Evolutionary conservation across 257 asterid species (phyloP).

Genomic region (Catharanthus roseus): DNA sequence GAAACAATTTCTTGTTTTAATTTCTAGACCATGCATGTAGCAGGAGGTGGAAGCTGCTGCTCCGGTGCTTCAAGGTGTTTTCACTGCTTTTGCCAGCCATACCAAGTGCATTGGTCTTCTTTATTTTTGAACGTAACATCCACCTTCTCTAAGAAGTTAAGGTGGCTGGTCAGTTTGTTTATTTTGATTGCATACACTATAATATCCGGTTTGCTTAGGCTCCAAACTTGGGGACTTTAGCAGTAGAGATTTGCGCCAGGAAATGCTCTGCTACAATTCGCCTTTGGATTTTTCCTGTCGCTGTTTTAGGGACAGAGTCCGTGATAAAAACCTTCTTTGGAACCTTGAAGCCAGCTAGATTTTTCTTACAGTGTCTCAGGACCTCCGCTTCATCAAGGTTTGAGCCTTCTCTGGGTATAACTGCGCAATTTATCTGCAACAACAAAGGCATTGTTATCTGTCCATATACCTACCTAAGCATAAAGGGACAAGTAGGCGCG

Average conservation of each 20-base stretch:
- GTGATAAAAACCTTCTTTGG: constrained; percentile 92
- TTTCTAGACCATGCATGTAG: no score
- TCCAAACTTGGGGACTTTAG: constrained; percentile 80
- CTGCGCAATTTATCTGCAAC: constrained; percentile 88
- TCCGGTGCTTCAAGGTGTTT: no score
- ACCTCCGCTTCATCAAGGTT: constrained; percentile 69
- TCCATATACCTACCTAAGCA: background rate
- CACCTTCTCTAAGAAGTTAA: no score
- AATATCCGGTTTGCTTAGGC: no score
- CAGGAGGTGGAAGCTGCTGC: no score
- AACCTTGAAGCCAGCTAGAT: constrained; percentile 87
- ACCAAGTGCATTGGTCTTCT: no score
- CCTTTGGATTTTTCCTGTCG: constrained; percentile 87
- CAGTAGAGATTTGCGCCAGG: constrained; percentile 79
- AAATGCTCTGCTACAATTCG: constrained; percentile 86
- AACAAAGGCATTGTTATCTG: background rate
- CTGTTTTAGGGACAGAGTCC: constrained; percentile 78
- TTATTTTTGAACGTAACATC: no score
- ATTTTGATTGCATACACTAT: no score
- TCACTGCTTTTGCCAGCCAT: no score
- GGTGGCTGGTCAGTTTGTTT: no score
- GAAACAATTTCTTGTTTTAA: no score
- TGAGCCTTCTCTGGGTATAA: constrained; percentile 72
- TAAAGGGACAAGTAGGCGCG: no score
- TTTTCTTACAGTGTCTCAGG: constrained; percentile 68